Evolutionary conservation across 768 basidiomycete genomes (phyloP).

Genomic region (Calocybe indica): DNA sequence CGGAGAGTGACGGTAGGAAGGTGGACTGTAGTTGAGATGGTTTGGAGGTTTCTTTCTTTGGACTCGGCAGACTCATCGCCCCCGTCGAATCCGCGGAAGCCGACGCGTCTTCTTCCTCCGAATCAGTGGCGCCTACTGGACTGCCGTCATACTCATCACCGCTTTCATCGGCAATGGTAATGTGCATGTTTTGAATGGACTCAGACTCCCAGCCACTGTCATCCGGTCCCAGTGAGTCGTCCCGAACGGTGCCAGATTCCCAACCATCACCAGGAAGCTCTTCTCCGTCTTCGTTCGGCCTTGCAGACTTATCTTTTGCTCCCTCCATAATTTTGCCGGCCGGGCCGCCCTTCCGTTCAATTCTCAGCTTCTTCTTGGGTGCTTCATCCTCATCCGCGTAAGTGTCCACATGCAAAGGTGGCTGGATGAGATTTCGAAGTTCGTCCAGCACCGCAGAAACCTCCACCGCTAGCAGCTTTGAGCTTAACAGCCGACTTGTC

Average conservation of each 20-base stretch:
- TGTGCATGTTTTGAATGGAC: conserved; percentile 27
- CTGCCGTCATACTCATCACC: conserved; percentile 25
- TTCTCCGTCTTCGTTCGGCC: conserved; percentile 10
- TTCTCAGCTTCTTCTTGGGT: conserved; percentile 4
- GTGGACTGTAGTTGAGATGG: conserved; percentile 35
- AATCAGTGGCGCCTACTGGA: conserved; percentile 7
- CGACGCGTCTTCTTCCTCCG: no score
- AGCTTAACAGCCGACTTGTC: conserved; percentile 69
- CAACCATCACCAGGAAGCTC: conserved; percentile 26
- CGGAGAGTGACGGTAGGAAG: conserved; percentile 85
- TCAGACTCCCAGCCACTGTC: conserved; percentile 52
- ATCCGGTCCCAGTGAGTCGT: conserved; percentile 20
- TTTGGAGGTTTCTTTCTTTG: conserved; percentile 16
- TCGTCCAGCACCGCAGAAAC: conserved; percentile 45
- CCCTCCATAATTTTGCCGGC: conserved; percentile 9
- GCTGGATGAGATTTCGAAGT: conserved; percentile 38
- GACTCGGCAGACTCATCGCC: no score
- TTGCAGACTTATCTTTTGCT: conserved; percentile 15
- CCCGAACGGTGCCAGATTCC: conserved; percentile 37
- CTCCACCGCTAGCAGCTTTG: conserved; percentile 62
- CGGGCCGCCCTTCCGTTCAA: conserved; percentile 6
- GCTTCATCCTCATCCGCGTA: not conserved
- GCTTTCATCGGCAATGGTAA: conserved; percentile 20
- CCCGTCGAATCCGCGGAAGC: no score
- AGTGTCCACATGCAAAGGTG: conserved; percentile 9